Evolutionary conservation across 1,139 yeast species (phyloP).

Genomic region (Kurtzmaniella quercitrusa): DNA sequence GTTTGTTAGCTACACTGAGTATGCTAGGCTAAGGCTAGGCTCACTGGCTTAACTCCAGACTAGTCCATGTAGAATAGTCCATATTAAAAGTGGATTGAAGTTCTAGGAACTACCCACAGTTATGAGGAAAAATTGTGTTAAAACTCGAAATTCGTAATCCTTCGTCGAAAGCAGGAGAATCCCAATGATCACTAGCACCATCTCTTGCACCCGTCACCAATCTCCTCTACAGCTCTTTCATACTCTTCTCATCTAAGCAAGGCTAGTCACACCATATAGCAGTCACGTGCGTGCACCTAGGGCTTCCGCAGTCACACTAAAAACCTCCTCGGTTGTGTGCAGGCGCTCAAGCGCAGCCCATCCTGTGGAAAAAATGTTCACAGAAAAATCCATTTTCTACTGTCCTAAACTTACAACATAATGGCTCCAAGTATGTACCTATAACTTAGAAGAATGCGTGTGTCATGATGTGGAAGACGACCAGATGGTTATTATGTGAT

Average conservation of each 20-base stretch:
- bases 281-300: neutral
- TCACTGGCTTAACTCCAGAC: too few relatives aligned
- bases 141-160: too few relatives aligned
- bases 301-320: slow-evolving; percentile 1
- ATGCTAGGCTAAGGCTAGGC: too few relatives aligned
- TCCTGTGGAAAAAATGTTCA: slow-evolving; percentile 5
- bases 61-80: too few relatives aligned
- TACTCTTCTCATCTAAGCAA: neutral
- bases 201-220: neutral
- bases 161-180: too few relatives aligned
- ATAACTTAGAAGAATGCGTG: slow-evolving; percentile 1
- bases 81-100: too few relatives aligned
- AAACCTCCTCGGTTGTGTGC: neutral
- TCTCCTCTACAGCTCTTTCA: neutral
- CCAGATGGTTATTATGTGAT: neutral
- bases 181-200: too few relatives aligned
- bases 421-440: slow-evolving; percentile 27
- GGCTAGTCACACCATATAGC: neutral
- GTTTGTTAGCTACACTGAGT: too few relatives aligned
- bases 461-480: neutral
- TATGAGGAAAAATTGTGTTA: too few relatives aligned
- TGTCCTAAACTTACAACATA: slow-evolving; percentile 12
- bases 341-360: neutral
- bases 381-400: slow-evolving; percentile 3
- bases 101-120: too few relatives aligned